Conservation (phyloP, 495 filamentous ascomycete genomes). For the Penicillium roqueforti region DNA sequence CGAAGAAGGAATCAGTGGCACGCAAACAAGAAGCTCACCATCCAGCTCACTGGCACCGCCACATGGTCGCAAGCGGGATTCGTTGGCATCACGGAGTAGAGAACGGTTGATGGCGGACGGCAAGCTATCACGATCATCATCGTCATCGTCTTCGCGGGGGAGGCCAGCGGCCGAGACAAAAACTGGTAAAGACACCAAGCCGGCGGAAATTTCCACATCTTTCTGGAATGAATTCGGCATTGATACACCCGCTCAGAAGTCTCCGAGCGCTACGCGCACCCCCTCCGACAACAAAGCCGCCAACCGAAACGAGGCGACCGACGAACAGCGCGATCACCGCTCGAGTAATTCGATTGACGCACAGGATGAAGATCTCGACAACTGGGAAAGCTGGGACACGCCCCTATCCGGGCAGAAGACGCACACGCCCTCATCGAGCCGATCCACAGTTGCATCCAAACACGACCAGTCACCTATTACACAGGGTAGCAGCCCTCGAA, state of each 20-base stretch:
- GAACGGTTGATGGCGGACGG: constrained; percentile 39
- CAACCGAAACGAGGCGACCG: constrained; percentile 21
- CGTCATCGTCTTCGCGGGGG: constrained; percentile 34
- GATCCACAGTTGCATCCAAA: constrained; percentile 43
- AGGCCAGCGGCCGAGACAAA: constrained; percentile 32
- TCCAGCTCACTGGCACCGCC: constrained; percentile 21
- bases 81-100: constrained; percentile 35
- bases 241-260: constrained; percentile 49
- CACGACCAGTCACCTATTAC: constrained; percentile 46
- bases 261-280: constrained; percentile 33
- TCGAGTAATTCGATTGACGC: constrained; percentile 20
- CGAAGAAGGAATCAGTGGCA: constrained; percentile 73
- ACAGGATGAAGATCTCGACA: constrained; percentile 54
- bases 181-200: constrained; percentile 48
- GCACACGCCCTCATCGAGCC: constrained; percentile 47
- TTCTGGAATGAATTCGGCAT: constrained; percentile 54
- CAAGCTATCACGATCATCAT: constrained; percentile 32
- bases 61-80: constrained; percentile 31
- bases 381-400: constrained; percentile 70
- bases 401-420: constrained; percentile 40
- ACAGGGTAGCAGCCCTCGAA: constrained; percentile 46
- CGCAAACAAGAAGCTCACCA: constrained; percentile 38
- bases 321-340: constrained; percentile 31
- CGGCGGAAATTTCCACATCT: constrained; percentile 42
- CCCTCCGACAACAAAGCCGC: constrained; percentile 18